Evolutionary conservation across 139 green algal genomes (phyloP), one percentile per base, ranked within the genome.

Genomic region (Desmodesmus armatus): DNA sequence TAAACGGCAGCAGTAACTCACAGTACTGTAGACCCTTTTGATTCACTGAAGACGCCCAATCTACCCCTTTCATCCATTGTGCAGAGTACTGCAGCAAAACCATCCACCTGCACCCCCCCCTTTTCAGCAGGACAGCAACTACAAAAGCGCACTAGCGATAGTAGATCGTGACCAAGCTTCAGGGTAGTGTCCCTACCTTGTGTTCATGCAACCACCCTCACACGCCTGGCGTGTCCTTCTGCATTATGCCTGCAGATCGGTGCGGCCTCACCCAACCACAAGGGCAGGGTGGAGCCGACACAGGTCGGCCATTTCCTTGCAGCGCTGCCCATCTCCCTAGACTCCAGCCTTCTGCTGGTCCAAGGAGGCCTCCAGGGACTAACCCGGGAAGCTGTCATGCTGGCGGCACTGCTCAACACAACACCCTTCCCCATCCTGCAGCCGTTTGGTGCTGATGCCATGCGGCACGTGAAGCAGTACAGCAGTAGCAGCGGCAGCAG

Each of bases 361-460:
- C 17, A 49, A 2, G 85, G 85, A 31, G 79, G 85, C 27, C 63
- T 63, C 29, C 69, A 40, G 70, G 88, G 81, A 2, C 43, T 87
- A 37, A 37, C 87, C 40, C 70, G 44, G n/a, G 78, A 87, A 25
- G 74, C 81, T 3, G 67, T 33, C 49, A 5, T 88, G 69, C 78
- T 87, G 44, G 81, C 82, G 11, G 84, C 84, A 6, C 29, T 91
- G 0, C 44, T 84, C 29, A 85, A 84, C 60, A 78, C 51, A 66
- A 88, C 78, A 17, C 87, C 87, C 0, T 85, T 82, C 27, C 88
- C 88, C 65, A 90, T 91, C 65, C 39, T 73, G 62, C 84, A 81
- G 47, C 88, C 88, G 33, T 91, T 91, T 85, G 88, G 78, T 1
- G 27, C 58, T 29, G 55, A 47, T 4, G 77, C 58, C 15, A 72